A percentile compares a stretch with the other conserved stretches of the same genome.
Conservation (phyloP, 176 grass and related monocot species). For the Carex parvula region DNA sequence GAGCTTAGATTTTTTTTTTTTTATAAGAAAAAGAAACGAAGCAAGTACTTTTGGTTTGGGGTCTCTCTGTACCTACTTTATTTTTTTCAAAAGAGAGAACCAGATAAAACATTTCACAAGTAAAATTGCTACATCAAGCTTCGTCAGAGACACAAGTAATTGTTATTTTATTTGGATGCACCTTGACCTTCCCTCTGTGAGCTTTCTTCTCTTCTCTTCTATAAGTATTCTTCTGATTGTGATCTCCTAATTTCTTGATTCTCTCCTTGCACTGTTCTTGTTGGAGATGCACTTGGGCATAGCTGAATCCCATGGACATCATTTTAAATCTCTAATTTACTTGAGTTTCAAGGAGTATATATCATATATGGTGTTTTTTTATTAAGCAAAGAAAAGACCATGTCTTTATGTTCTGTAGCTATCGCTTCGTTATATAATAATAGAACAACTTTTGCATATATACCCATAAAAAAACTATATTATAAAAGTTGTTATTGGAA, state of each 20-base stretch:
- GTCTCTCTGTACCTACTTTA: not conserved
- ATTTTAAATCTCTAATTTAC: not conserved
- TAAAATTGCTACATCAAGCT: not conserved
- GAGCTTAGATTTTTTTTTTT: not conserved
- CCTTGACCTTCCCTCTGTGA: conserved; percentile 16
- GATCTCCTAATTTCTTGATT: conserved; percentile 16
- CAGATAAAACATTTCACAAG: not conserved
- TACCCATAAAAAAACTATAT: not conserved
- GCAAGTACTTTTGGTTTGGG: too few relatives aligned
- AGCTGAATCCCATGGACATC: conserved; percentile 33
- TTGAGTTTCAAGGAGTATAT: not conserved
- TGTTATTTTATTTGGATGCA: not conserved
- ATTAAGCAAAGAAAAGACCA: too few relatives aligned
- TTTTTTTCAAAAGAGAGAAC: not conserved
- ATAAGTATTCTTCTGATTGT: not conserved
- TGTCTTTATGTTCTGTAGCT: not conserved
- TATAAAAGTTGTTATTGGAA: not conserved
- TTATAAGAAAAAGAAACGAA: not conserved
- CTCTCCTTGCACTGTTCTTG: conserved; percentile 38
- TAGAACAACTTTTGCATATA: not conserved
- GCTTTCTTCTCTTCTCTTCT: conserved; percentile 13
- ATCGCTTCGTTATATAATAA: not conserved
- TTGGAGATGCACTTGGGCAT: conserved; percentile 32
- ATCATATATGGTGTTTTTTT: too few relatives aligned
- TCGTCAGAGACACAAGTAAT: not conserved